phyloP scores from a whole-genome alignment of 2,329 filamentous ascomycete genomes.

The Penicillium frequentans region DNA sequence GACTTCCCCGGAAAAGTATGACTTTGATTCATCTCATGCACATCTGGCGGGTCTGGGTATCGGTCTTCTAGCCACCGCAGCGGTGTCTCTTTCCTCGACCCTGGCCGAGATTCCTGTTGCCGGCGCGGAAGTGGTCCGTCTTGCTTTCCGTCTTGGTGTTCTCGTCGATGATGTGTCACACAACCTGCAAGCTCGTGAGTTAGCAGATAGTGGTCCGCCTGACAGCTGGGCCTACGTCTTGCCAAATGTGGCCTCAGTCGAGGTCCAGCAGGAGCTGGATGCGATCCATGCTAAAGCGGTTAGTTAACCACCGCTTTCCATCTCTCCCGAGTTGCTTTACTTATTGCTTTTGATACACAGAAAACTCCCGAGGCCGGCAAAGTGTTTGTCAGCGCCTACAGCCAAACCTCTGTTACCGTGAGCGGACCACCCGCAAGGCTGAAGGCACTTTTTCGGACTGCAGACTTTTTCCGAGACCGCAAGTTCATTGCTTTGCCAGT shows the following conservation, averaged over 20 bases:
- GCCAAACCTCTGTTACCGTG: conserved; percentile 21
- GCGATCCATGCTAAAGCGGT: not conserved
- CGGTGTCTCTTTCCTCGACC: not conserved
- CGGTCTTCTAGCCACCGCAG: not conserved
- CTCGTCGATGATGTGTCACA: conserved; percentile 45
- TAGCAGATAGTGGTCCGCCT: not conserved
- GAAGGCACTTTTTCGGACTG: conserved; percentile 14
- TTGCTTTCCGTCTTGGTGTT: conserved; percentile 51
- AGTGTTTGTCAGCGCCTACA: conserved; percentile 20
- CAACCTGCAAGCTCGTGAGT: conserved; percentile 41
- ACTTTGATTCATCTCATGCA: too few species aligned
- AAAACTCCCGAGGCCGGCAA: conserved; percentile 16
- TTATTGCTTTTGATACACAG: too few species aligned
- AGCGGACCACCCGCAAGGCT: conserved; percentile 25
- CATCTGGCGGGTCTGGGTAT: not conserved
- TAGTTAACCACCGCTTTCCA: too few species aligned
- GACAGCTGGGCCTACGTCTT: not conserved
- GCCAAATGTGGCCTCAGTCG: not conserved
- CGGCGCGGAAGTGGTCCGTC: conserved; percentile 44
- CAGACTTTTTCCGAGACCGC: conserved; percentile 13
- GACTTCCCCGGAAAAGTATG: not conserved
- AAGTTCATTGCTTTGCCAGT: conserved; percentile 22
- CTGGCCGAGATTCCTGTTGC: conserved; percentile 18
- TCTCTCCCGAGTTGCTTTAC: too few species aligned
- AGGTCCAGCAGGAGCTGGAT: not conserved